Base-by-base conservation (phyloP, 768 basidiomycete genomes). In the Lactarius sanguifluus region DNA sequence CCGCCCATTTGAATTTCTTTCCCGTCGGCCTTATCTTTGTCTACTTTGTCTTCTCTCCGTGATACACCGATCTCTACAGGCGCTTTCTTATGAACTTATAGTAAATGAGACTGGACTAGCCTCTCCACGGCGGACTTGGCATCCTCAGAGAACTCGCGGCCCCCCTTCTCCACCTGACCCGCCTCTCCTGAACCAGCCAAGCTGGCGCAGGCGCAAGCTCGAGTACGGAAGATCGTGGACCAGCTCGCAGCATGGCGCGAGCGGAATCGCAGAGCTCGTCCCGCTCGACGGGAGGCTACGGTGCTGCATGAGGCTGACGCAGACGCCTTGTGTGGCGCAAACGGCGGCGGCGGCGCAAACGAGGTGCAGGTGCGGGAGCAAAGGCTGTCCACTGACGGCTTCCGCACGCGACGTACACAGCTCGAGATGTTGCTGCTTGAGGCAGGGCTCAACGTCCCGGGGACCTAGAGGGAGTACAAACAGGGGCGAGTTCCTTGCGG, bases 81-180 rank as follows among this genome's bases (percentile, higher is more conserved):
- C 38, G 5, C 38, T 40, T 16, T 40, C 38, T 13, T 15, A 15
- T 40, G 5, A 40, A 40, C 38, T 5, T 40, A 40, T 13, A 40
- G 13, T 5, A 13, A 15, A 40, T 47, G 45, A 47, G 45, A 47
- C n/a, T 10, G 20, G 91, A 74, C 79, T 18, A 88, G 82, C 70
- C 80, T 92, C 62, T 83, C 88, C 28, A 3, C 28, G 1, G 90
- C 18, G 94, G 95, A 0, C 75, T 98, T 1, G 96, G 96, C 3
- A 73, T 81, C 45, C 79, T 96, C 18, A 86, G 95, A 86, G 95
- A 28, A 0, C 76, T 81, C 30, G 81, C 86, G 57, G 71, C 79
- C 36, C 78, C 81, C n/a, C 54, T 62, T n/a, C 34, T 52, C 25
- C 61, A 69, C 12, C 69, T 75, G 13, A 59, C 66, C 18, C 63